Percentiles rank a stretch among this genome's conserved stretches.
These are phyloP conservation scores for Pelargonium cotyledonis DNA, from an alignment of 441 rosid species.

Conservation along the genomic window DNA sequence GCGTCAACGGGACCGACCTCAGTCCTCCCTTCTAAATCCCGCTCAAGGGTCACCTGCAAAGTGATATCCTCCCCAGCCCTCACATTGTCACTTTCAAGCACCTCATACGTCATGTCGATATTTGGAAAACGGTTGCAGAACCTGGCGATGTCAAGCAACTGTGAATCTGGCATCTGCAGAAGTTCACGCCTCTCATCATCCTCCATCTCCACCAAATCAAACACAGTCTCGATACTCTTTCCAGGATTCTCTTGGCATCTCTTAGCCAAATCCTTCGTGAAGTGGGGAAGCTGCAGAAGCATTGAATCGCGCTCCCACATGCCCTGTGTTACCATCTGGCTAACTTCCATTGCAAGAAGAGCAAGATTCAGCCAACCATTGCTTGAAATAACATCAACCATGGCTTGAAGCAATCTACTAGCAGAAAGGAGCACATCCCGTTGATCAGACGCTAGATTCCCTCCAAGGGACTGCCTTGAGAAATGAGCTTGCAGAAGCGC, in stretches of 20 bases:
- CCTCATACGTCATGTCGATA: conserved; percentile 67
- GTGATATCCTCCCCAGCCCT: conserved; percentile 57
- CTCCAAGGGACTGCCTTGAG: conserved; percentile 66
- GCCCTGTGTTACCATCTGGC: conserved; percentile 97
- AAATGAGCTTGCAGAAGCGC: conserved; percentile 88
- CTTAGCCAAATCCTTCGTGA: conserved; percentile 74
- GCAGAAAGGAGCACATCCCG: conserved; percentile 74
- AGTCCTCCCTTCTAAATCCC: conserved; percentile 77
- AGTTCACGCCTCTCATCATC: conserved; percentile 78
- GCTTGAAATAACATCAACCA: conserved; percentile 90
- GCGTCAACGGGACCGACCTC: conserved; percentile 83
- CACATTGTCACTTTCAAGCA: conserved; percentile 46
- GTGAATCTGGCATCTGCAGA: conserved; percentile 55
- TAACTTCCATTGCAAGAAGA: conserved; percentile 85
- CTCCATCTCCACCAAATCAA: conserved; percentile 94
- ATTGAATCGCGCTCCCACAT: conserved; percentile 97
- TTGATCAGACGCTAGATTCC: conserved; percentile 70
- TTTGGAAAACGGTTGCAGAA: conserved; percentile 88
- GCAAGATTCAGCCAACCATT: conserved; percentile 93
- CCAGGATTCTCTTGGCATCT: conserved; percentile 84
- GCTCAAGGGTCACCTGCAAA: conserved; percentile 62
- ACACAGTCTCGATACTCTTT: conserved; percentile 68
- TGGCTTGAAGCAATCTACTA: conserved; percentile 73
- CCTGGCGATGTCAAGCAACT: conserved; percentile 72
- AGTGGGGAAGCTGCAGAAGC: conserved; percentile 92